Percentiles rank a stretch among this genome's conserved stretches.
Conservation (phyloP, 495 filamentous ascomycete species). For the Podospora bellae-mahoneyi region DNA sequence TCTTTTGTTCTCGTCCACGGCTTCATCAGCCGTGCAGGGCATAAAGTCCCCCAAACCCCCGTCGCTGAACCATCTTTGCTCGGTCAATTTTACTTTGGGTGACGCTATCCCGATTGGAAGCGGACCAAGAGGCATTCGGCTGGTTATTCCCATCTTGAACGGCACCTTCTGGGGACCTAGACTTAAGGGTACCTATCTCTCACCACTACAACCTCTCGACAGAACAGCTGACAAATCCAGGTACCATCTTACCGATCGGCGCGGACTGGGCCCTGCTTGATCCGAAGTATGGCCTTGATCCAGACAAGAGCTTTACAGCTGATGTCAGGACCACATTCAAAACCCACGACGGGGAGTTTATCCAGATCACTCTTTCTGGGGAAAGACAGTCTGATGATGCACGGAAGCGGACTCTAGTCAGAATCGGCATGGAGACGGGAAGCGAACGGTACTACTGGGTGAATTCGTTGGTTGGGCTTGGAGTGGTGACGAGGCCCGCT, state of each 20-base stretch:
- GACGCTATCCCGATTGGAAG: constrained; percentile 8
- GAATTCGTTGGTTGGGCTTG: constrained; percentile 17
- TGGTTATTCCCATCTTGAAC: constrained; percentile 17
- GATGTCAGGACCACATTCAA: constrained; percentile 23
- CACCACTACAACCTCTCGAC: background rate
- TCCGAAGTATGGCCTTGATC: constrained; percentile 4
- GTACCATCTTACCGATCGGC: constrained; percentile 21
- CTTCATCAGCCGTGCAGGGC: background rate
- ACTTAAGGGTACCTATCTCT: constrained; percentile 14
- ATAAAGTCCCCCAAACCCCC: constrained; percentile 17
- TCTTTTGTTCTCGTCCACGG: background rate
- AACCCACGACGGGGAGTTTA: constrained; percentile 18
- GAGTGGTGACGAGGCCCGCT: constrained; percentile 7
- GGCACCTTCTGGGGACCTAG: constrained; percentile 24
- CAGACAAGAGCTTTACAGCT: constrained; percentile 14
- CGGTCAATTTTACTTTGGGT: constrained; percentile 24
- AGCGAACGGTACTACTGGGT: constrained; percentile 21
- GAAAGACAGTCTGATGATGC: constrained; percentile 12
- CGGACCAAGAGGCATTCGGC: constrained; percentile 15
- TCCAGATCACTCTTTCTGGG: constrained; percentile 19
- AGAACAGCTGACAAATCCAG: constrained; percentile 5
- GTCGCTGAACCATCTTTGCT: constrained; percentile 19
- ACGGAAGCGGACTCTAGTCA: constrained; percentile 2
- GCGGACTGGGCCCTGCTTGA: constrained; percentile 25
- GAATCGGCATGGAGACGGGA: constrained; percentile 14